phyloP scores from a whole-genome alignment of 2,329 filamentous ascomycete species.

The Metarhizium guizhouense region DNA sequence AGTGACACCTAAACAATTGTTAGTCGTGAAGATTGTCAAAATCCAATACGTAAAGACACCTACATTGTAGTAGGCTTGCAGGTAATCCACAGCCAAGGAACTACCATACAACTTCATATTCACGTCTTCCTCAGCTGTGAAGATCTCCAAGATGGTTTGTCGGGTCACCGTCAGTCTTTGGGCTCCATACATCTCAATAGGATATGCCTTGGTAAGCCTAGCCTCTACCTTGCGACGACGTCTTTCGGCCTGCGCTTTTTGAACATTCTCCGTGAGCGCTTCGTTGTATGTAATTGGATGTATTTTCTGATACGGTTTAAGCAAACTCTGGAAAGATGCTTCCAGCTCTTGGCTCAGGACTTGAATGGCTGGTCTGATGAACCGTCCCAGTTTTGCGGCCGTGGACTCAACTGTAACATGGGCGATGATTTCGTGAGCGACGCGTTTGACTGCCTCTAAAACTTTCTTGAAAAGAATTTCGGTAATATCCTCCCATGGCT shows the following conservation, averaged over 20 bases:
- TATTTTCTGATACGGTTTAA: conserved; percentile 30
- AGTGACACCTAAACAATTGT: conserved; percentile 9
- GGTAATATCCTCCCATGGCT: conserved; percentile 42
- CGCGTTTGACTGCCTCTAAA: conserved; percentile 5
- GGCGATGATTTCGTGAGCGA: not conserved
- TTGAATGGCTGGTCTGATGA: conserved; percentile 12
- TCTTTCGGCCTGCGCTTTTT: conserved; percentile 15
- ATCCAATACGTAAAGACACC: not conserved
- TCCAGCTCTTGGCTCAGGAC: conserved; percentile 18
- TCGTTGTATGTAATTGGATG: conserved; percentile 47
- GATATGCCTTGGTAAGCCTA: conserved; percentile 4
- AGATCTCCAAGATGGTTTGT: not conserved
- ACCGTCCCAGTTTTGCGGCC: conserved; percentile 4
- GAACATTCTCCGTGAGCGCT: conserved; percentile 31
- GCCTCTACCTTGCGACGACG: not conserved
- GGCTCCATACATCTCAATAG: not conserved
- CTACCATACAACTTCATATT: conserved; percentile 3
- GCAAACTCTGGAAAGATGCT: conserved; percentile 32
- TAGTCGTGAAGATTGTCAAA: not conserved
- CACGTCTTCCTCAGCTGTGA: not conserved
- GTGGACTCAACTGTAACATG: conserved; percentile 12
- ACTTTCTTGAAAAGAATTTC: conserved; percentile 1
- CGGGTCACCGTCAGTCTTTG: not conserved
- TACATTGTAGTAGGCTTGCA: conserved; percentile 33
- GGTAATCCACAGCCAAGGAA: conserved; percentile 21